Percentiles rank a stretch among this genome's conserved stretches.
These are phyloP conservation scores for Ophiocytium majus DNA, from an alignment of 352 stramenopile species.

Conservation along the genomic window DNA sequence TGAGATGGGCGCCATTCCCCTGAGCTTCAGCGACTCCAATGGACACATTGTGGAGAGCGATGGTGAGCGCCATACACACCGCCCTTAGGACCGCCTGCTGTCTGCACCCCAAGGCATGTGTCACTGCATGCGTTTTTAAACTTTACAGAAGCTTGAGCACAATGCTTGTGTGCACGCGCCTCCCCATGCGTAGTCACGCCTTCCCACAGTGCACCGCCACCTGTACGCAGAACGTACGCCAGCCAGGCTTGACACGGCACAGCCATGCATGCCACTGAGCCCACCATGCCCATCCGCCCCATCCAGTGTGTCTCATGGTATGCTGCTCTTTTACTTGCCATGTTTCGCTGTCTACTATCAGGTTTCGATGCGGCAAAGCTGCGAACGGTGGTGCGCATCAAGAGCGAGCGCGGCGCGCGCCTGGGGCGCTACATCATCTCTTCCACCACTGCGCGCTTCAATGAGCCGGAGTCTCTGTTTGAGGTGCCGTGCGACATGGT, in stretches of 20 bases:
- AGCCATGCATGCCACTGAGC: no score
- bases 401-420: slow-evolving; percentile 70
- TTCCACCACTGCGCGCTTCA: slow-evolving; percentile 67
- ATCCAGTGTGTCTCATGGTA: slow-evolving; percentile 13
- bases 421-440: slow-evolving; percentile 77
- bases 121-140: no score
- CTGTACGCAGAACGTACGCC: no score
- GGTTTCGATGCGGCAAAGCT: slow-evolving; percentile 68
- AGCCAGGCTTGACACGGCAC: no score
- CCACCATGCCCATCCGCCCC: no score
- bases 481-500: slow-evolving; percentile 86
- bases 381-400: slow-evolving; percentile 74
- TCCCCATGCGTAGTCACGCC: no score
- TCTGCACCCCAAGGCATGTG: no score
- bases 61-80: slow-evolving; percentile 32
- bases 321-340: neutral
- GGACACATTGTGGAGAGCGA: slow-evolving; percentile 91
- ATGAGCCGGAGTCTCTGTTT: slow-evolving; percentile 70
- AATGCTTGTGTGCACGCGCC: neutral
- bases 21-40: slow-evolving; percentile 91
- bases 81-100: no score
- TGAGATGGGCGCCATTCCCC: slow-evolving; percentile 87
- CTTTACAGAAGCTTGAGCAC: no score
- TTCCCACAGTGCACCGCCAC: no score
- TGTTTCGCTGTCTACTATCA: no score